phyloP scores from a whole-genome alignment of 352 stramenopile genomes.

The Phytophthora citrophthora region DNA sequence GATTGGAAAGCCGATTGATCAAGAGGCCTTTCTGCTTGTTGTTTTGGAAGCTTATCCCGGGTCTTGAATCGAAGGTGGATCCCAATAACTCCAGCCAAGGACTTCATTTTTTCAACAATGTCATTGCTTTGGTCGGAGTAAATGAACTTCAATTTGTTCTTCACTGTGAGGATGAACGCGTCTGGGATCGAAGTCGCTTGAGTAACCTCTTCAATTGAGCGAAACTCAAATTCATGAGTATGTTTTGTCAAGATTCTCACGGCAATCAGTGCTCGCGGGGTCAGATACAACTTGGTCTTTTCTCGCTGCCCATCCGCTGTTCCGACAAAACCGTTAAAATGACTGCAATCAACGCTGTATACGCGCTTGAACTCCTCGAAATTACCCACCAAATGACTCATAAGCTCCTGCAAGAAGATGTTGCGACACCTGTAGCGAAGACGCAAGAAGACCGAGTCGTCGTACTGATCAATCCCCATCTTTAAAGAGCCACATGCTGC shows the following conservation, averaged over 20 bases:
- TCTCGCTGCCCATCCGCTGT: constrained; percentile 73
- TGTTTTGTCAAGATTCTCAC: constrained; percentile 70
- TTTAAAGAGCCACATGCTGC: constrained; percentile 61
- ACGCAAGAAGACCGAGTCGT: constrained; percentile 67
- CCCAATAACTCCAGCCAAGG: constrained; percentile 70
- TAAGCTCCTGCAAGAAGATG: constrained; percentile 82
- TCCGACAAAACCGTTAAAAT: constrained; percentile 80
- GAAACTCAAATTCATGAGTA: constrained; percentile 81
- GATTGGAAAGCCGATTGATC: constrained; percentile 50
- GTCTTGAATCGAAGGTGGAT: constrained; percentile 49
- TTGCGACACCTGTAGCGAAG: constrained; percentile 82
- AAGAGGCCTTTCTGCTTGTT: constrained; percentile 38
- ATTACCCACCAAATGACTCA: constrained; percentile 78
- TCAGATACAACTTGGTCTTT: constrained; percentile 77
- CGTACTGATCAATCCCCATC: constrained; percentile 63
- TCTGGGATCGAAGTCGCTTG: constrained; percentile 54
- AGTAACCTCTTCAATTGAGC: constrained; percentile 59
- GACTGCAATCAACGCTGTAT: constrained; percentile 70
- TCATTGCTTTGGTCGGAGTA: constrained; percentile 68
- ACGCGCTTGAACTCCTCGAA: constrained; percentile 83
- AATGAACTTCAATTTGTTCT: constrained; percentile 75
- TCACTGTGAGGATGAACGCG: constrained; percentile 62
- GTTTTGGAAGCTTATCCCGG: constrained; percentile 61
- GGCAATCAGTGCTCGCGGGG: constrained; percentile 66
- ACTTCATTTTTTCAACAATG: constrained; percentile 70